Evolutionary conservation across 345 rosid species (phyloP), one percentile per base, ranked within the genome.

Genomic region (Noccaea caerulescens): DNA sequence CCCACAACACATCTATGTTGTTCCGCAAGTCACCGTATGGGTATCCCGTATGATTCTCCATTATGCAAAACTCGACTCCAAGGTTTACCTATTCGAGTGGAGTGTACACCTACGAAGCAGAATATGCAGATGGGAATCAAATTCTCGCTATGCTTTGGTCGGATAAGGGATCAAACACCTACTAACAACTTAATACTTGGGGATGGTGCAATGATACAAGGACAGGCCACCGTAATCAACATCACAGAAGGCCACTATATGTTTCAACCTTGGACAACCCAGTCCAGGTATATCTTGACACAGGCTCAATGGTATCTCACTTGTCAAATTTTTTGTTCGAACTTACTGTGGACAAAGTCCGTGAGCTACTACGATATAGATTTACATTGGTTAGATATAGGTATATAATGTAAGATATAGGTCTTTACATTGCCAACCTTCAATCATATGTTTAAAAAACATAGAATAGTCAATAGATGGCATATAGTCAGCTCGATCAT

Each of bases 361-460:
- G 18, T 16, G 18, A 16, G 18, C 18, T 16, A 16, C 18, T 16
- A 16, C 18, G 18, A 16, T 16, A 16, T 16, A 16, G 18, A 16
- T 16, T 16, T 16, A 1, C 18, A 16, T 16, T 16, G 18, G 18
- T 16, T 16, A 16, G 18, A n/a, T n/a, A n/a, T n/a, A n/a, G n/a
- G n/a, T n/a, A n/a, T n/a, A n/a, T n/a, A n/a, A n/a, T n/a, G n/a
- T n/a, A n/a, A n/a, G n/a, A n/a, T n/a, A n/a, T n/a, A n/a, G n/a
- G n/a, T n/a, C n/a, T n/a, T n/a, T n/a, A n/a, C n/a, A n/a, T n/a
- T n/a, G 27, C 53, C 53, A 58, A 38, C 63, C 16, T 58, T 38
- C 33, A 16, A 58, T 58, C 46, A 58, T 58, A 45, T 38, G 9
- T 58, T 58, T 58, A 32, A 58, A 38, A 20, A 38, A 38, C 12